A percentile compares a stretch with the other conserved stretches of the same genome.
These are phyloP conservation scores for Tetraselmis striata DNA, from an alignment of 139 green algal species.

Conservation along the genomic window DNA sequence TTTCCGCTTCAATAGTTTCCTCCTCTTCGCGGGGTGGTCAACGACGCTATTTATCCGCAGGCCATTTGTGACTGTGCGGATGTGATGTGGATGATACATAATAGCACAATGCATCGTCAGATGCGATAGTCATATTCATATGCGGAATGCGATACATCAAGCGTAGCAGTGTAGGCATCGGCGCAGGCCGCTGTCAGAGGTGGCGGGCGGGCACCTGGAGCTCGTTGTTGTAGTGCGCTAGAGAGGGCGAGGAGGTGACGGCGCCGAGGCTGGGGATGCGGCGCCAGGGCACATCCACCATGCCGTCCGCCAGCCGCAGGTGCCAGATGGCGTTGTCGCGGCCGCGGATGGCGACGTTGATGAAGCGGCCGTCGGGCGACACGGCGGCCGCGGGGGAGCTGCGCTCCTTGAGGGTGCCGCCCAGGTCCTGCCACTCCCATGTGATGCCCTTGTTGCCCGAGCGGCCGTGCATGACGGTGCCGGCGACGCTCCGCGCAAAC, in stretches of 20 bases:
- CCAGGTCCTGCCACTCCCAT: not conserved
- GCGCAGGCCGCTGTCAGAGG: too few species aligned
- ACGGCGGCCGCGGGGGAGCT: not conserved
- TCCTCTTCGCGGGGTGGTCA: too few species aligned
- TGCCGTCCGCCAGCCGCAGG: not conserved
- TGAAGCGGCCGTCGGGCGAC: not conserved
- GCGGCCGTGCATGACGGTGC: not conserved
- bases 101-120: too few species aligned
- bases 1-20: too few species aligned
- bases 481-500: not conserved
- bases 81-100: too few species aligned
- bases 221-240: not conserved
- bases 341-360: not conserved
- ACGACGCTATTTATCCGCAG: too few species aligned
- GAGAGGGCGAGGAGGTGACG: not conserved
- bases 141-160: too few species aligned
- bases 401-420: not conserved
- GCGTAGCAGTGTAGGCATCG: too few species aligned
- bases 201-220: not conserved
- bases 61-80: too few species aligned
- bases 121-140: too few species aligned
- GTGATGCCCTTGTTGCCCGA: not conserved
- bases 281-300: not conserved
- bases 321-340: not conserved
- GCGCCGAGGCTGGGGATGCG: not conserved